These are phyloP conservation scores for Alternaria longipes DNA, from an alignment of 2,329 filamentous ascomycete genomes.

Conservation along the genomic window DNA sequence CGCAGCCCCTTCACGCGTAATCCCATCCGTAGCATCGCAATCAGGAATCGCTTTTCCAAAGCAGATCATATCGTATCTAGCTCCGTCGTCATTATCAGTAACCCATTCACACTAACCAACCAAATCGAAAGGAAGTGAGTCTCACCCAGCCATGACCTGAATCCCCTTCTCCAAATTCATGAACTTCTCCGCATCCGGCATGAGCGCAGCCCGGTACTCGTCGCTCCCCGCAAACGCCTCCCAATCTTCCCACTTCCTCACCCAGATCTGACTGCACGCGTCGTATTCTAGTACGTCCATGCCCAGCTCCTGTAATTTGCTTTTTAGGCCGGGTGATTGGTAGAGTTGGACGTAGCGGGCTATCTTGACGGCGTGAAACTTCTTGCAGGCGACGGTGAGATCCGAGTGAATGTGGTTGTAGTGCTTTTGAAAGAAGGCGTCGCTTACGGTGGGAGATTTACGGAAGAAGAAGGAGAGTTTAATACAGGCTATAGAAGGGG, in stretches of 20 bases:
- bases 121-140: too few relatives aligned
- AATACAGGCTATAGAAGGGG: too few relatives aligned
- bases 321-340: neutral
- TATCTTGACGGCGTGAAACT: too few relatives aligned
- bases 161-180: conserved; percentile 37
- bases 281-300: conserved; percentile 28
- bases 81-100: neutral
- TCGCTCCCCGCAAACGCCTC: conserved; percentile 29
- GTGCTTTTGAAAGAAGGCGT: too few relatives aligned
- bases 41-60: conserved; percentile 41
- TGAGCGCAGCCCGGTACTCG: conserved; percentile 32
- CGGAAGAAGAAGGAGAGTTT: too few relatives aligned
- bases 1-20: conserved; percentile 15
- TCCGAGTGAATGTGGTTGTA: too few relatives aligned
- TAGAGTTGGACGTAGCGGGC: too few relatives aligned
- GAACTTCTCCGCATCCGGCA: conserved; percentile 39
- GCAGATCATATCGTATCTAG: conserved; percentile 32
- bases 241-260: conserved; percentile 37
- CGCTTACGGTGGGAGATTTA: too few relatives aligned
- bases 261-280: conserved; percentile 36
- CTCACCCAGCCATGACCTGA: conserved; percentile 40
- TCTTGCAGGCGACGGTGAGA: too few relatives aligned
- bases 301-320: neutral
- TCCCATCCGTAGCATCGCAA: conserved; percentile 33
- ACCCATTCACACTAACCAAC: too few relatives aligned